phyloP scores from a whole-genome alignment of 306 rosid species.

The Medicago arabica region DNA sequence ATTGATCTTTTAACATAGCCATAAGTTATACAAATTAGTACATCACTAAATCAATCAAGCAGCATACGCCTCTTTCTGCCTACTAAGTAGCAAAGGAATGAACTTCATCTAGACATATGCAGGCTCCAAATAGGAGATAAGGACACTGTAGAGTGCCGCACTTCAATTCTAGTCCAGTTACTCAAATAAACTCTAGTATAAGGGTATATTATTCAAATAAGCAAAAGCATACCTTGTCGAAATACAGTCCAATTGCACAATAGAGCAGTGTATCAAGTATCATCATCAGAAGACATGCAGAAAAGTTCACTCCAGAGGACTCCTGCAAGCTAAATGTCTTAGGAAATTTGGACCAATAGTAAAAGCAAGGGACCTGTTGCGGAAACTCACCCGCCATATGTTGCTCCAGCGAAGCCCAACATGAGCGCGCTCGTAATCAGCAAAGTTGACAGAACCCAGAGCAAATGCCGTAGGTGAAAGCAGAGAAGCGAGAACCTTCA shows the following conservation, averaged over 20 bases:
- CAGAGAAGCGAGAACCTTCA: conserved; percentile 83
- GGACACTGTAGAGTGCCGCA: not conserved
- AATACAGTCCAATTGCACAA: conserved; percentile 85
- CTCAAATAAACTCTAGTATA: conserved; percentile 6
- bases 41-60: conserved; percentile 23
- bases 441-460: conserved; percentile 88
- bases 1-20: conserved; percentile 3
- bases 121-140: conserved; percentile 19
- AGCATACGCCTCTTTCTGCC: conserved; percentile 24
- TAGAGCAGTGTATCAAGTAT: conserved; percentile 80
- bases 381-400: conserved; percentile 78
- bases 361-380: conserved; percentile 24
- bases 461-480: conserved; percentile 98
- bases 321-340: conserved; percentile 58
- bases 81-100: conserved; percentile 1
- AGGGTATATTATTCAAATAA: conserved; percentile 10
- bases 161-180: conserved; percentile 24
- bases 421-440: conserved; percentile 98
- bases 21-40: conserved; percentile 6
- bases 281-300: conserved; percentile 87
- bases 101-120: conserved; percentile 16
- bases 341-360: conserved; percentile 34
- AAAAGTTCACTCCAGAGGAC: conserved; percentile 93
- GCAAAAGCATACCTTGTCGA: conserved; percentile 77
- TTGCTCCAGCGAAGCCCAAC: conserved; percentile 99